A percentile compares a stretch with the other conserved stretches of the same genome.
Conservation (phyloP, 2,329 filamentous ascomycete species). For the Xylaria sp. region DNA sequence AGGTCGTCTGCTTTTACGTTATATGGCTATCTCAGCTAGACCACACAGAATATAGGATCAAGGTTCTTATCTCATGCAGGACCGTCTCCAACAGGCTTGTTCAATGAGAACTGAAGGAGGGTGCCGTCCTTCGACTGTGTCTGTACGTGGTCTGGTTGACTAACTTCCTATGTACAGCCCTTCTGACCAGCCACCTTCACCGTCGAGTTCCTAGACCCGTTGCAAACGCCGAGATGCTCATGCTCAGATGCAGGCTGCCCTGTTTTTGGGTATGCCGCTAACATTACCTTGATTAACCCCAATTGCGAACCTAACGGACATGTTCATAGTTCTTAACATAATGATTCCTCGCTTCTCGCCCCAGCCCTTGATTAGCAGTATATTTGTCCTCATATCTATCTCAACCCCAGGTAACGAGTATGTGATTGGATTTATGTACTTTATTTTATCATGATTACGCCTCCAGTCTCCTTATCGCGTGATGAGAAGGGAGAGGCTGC, state of each 20-base stretch:
- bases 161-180: constrained; percentile 36
- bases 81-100: background rate
- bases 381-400: constrained; percentile 11
- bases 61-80: background rate
- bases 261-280: constrained; percentile 29
- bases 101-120: background rate
- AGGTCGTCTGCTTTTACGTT: background rate
- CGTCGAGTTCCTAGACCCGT: constrained; percentile 14
- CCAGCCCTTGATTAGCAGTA: constrained; percentile 17
- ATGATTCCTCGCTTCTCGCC: constrained; percentile 12
- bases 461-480: constrained; percentile 60
- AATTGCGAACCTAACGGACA: constrained; percentile 29
- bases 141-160: constrained; percentile 13
- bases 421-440: constrained; percentile 5
- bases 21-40: background rate
- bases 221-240: constrained; percentile 36
- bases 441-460: background rate
- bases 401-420: constrained; percentile 12
- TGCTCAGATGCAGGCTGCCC: constrained; percentile 31
- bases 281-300: constrained; percentile 24
- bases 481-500: constrained; percentile 86
- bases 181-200: constrained; percentile 23
- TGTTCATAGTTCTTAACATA: constrained; percentile 17
- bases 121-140: background rate
- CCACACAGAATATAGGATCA: background rate